phyloP scores from a whole-genome alignment of 257 asterid species.

The Solanum arcanum region DNA sequence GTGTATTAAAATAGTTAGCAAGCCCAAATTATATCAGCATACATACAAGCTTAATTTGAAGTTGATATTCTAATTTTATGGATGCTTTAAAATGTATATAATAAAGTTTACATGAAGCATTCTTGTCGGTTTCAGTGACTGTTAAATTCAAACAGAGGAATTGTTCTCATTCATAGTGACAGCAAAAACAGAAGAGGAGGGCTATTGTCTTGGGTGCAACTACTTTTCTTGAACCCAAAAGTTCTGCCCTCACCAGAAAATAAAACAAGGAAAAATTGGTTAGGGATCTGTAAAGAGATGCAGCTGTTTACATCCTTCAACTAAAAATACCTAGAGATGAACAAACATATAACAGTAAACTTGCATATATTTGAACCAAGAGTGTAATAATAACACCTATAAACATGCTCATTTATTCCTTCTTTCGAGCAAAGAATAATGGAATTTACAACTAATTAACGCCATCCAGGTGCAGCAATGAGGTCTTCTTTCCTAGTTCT shows the following conservation, averaged over 20 bases:
- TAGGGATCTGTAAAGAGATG: not conserved
- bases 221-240: not conserved
- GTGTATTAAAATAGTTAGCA: not conserved
- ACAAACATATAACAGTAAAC: not conserved
- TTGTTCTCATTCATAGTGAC: not conserved
- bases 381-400: not conserved
- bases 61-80: not conserved
- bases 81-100: not conserved
- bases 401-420: slow-evolving; percentile 5
- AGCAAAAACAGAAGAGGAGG: not conserved
- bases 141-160: not conserved
- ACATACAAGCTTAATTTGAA: not conserved
- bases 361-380: not conserved
- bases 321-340: not conserved
- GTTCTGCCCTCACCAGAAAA: not conserved
- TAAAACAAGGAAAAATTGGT: not conserved
- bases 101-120: not conserved
- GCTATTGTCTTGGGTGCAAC: not conserved
- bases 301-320: not conserved
- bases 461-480: not conserved
- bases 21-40: not conserved
- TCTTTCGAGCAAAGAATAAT: slow-evolving; percentile 7
- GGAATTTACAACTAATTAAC: slow-evolving; percentile 19
- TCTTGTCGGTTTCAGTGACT: not conserved
- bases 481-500: not conserved